Base-by-base conservation (phyloP, 2,329 filamentous ascomycete genomes). In the Tetracladium maxilliforme region DNA sequence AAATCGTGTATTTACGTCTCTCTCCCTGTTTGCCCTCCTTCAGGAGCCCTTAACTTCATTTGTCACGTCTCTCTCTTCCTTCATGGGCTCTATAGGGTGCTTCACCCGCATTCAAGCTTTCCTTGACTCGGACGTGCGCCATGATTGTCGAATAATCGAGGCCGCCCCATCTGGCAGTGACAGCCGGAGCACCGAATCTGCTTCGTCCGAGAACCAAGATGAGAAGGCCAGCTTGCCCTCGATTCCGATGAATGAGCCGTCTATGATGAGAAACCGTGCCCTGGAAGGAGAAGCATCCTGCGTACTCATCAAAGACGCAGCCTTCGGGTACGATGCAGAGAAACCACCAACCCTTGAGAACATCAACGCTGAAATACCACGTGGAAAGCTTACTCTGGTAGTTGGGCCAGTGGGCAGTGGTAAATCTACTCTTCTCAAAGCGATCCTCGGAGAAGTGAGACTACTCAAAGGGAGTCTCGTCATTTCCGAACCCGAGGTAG, bases 361-460 rank as follows among this genome's bases (percentile, higher is more conserved):
- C 11, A 22, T 31, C n/a, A 31, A 25, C 9, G 12, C 29, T 6
- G 17, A 22, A 10, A 19, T 27, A 7, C 12, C 19, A 3, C 10
- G 21, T 4, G 24, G 27, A 7, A 29, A 21, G 14, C 21, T 32
- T 14, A 30, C 27, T 19, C 31, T 40, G 19, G 24, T 41, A 10
- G 25, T 33, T 10, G 41, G 40, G 4, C 38, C 37, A 8, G 34
- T 43, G 5, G 42, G 41, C 6, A 38, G 33, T 15, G 41, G 43
- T n/a, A 46, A 46, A 19, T 34, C 30, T 4, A 33, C 30, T 11
- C 23, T 40, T n/a, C 18, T 38, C 16, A 30, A 40, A 28, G 29
- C 33, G 18, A 16, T 45, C n/a, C 24, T 44, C 4, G 32, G 38
- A 7, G 37, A 36, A 26, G 33, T 25, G 9, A n/a, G 27, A 6